These are phyloP conservation scores for Amylocystis lapponica DNA, from an alignment of 768 basidiomycete species.

Conservation along the genomic window DNA sequence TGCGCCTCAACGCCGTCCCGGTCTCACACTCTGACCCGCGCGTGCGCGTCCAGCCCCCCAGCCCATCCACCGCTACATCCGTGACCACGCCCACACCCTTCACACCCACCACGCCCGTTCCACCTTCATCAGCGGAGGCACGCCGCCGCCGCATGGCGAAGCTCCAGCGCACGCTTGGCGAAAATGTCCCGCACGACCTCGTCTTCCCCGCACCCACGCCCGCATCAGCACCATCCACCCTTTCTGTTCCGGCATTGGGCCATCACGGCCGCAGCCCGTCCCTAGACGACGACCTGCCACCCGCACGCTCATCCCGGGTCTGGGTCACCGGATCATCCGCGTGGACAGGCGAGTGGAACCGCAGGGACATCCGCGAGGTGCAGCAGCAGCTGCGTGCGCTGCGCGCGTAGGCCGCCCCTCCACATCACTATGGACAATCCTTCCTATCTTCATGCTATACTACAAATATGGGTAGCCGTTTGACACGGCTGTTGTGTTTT, in stretches of 20 bases:
- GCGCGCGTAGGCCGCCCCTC: no score
- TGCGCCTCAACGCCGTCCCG: slow-evolving; percentile 25
- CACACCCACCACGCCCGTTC: slow-evolving; percentile 10
- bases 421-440: no score
- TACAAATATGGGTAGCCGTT: no score
- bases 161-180: slow-evolving; percentile 50
- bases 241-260: neutral
- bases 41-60: slow-evolving; percentile 29
- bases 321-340: slow-evolving; percentile 17
- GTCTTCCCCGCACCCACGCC: slow-evolving; percentile 28
- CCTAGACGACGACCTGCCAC: neutral
- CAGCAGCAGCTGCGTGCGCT: slow-evolving; percentile 32
- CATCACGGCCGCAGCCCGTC: neutral
- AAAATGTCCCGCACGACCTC: slow-evolving; percentile 52
- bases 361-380: slow-evolving; percentile 32
- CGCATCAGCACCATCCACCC: neutral
- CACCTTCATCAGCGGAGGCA: slow-evolving; percentile 20
- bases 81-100: slow-evolving; percentile 1
- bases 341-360: slow-evolving; percentile 40
- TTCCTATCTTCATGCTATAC: no score
- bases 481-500: no score
- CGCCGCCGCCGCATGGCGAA: slow-evolving; percentile 52
- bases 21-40: slow-evolving; percentile 22
- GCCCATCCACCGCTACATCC: slow-evolving; percentile 9
- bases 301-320: slow-evolving; percentile 7